phyloP scores from a whole-genome alignment of 495 filamentous ascomycete genomes.

The Aspergillus sclerotiicarbonarius region DNA sequence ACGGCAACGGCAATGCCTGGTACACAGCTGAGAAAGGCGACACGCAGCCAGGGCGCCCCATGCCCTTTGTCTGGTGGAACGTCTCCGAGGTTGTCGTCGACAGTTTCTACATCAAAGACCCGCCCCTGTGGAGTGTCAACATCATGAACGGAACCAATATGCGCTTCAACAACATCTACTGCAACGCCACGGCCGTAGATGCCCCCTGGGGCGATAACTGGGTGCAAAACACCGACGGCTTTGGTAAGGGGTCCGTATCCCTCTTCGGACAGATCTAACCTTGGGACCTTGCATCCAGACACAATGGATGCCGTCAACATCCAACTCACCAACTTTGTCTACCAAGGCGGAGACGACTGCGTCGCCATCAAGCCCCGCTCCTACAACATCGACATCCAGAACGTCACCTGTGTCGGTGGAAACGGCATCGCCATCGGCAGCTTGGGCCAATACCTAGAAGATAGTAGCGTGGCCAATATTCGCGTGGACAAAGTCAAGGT shows the following conservation, averaged over 20 bases:
- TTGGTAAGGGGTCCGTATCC: conserved; percentile 26
- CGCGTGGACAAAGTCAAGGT: conserved; percentile 43
- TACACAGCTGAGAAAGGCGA: conserved; percentile 44
- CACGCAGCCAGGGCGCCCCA: conserved; percentile 49
- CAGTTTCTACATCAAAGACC: conserved; percentile 53
- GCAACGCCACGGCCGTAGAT: conserved; percentile 48
- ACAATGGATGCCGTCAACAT: conserved; percentile 57
- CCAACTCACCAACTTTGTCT: conserved; percentile 51
- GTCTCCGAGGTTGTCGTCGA: conserved; percentile 51
- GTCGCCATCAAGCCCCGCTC: conserved; percentile 57
- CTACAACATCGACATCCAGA: conserved; percentile 50
- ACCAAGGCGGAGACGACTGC: conserved; percentile 59
- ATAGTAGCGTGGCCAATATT: conserved; percentile 49
- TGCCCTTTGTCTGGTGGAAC: conserved; percentile 64
- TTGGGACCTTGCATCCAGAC: conserved; percentile 25
- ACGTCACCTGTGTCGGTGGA: conserved; percentile 52
- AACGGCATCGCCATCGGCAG: conserved; percentile 59
- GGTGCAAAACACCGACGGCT: conserved; percentile 61
- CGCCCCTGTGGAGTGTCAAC: conserved; percentile 54
- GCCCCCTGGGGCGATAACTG: conserved; percentile 54
- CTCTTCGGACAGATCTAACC: neutral
- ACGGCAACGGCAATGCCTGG: conserved; percentile 54
- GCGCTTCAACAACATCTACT: conserved; percentile 49
- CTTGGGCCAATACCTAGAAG: conserved; percentile 57
- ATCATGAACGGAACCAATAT: conserved; percentile 61